Evolutionary conservation across 306 rosid species (phyloP).

Genomic region (Morella rubra): DNA sequence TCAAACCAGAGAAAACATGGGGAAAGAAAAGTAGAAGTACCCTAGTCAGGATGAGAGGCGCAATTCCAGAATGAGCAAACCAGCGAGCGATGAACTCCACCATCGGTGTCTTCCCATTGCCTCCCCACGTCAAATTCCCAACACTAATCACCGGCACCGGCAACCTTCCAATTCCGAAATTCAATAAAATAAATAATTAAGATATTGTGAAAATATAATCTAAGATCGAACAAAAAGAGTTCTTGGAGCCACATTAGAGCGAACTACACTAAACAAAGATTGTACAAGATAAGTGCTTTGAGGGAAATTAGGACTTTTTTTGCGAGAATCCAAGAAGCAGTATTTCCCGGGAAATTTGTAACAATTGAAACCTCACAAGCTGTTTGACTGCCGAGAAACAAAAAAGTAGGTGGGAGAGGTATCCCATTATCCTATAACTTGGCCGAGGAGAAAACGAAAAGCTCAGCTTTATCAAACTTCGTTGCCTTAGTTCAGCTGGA

Average conservation of each 20-base stretch:
- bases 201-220: neutral
- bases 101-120: constrained; percentile 95
- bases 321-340: neutral
- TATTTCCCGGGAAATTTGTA: neutral
- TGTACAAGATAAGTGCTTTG: neutral
- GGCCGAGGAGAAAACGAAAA: neutral
- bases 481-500: neutral
- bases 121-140: constrained; percentile 97
- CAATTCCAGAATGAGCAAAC: constrained; percentile 55
- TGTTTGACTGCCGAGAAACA: neutral
- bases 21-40: constrained; percentile 34
- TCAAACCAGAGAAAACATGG: neutral
- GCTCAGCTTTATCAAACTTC: neutral
- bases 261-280: neutral
- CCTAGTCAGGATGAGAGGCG: constrained; percentile 79
- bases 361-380: neutral
- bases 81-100: constrained; percentile 74
- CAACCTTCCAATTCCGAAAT: constrained; percentile 38
- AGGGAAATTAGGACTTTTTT: neutral
- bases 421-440: neutral
- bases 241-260: neutral
- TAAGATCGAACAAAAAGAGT: neutral
- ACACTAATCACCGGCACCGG: constrained; percentile 76
- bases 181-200: constrained; percentile 9
- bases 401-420: neutral